Evolutionary conservation across 2,329 filamentous ascomycete genomes (phyloP), one percentile per base, ranked within the genome.

Genomic region (Verticillium zaregamsianum): DNA sequence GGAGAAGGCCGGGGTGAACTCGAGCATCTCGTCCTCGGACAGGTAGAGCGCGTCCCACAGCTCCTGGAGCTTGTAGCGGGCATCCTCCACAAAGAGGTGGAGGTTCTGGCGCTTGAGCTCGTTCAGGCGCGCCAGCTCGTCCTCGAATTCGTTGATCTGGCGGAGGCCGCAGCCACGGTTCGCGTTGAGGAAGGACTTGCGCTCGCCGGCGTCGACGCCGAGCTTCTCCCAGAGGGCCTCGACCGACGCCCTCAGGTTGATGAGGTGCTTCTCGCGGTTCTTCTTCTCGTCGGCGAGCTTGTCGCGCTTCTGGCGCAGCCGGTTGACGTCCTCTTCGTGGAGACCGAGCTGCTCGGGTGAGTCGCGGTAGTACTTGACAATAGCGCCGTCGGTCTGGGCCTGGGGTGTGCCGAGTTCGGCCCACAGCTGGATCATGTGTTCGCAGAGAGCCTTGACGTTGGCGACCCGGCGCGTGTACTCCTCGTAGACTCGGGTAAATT

Each of bases 21-120:
- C 93, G 61, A 98, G 86, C 93, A 98, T 98, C 78, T 99, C 95
- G 70, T 99, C 95, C 73, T 99, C 95, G 0, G 92, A 97, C 72
- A 96, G 93, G 79, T 95, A 98, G 1, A 99, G 80, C 0, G 87
- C 83, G 72, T 99, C 95, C 95, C 96, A 99, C 0, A 99, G 86
- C 71, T 96, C 93, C 74, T 98, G 94, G 12, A 99, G 83, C 72
- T 91, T 92, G 77, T 88, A 91, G 49, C 96, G 86, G 23, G 94
- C 90, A 78, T 99, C 95, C 73, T 98, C 95, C 12, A 99, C 92
- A 70, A 99, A 99, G 5, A 98, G 77, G 72, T 97, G 93, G 65
- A 99, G 82, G 70, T 99, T 97, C 73, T 99, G 92, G 69, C 90
- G 85, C 81, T 99, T 99, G 62, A 98, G 83, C 74, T 98, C 93